A percentile compares a stretch with the other conserved stretches of the same genome.
Evolutionary conservation across 1,284 basidiomycete species (phyloP).

Genomic region (Ceratobasidium sp.): DNA sequence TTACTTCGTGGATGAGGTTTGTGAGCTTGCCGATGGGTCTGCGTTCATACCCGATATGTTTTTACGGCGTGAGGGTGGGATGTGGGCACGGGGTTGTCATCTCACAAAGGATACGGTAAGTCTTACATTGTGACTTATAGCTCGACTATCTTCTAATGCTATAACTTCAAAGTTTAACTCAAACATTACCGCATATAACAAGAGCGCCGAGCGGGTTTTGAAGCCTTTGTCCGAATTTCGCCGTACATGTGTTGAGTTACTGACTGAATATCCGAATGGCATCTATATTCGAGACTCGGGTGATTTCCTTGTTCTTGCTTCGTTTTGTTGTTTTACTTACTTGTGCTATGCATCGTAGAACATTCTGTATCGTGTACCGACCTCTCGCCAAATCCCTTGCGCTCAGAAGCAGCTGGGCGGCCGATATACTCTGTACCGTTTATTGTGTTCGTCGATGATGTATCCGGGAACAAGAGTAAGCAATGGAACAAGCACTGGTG

Average conservation of each 20-base stretch:
- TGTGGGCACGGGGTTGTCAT: conserved; percentile 18
- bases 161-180: background rate
- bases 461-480: conserved; percentile 43
- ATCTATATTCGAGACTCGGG: background rate
- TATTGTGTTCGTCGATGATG: conserved; percentile 42
- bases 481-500: conserved; percentile 45
- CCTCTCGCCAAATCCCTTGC: background rate
- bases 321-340: background rate
- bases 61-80: background rate
- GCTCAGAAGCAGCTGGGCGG: conserved; percentile 8
- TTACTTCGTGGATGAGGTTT: conserved; percentile 21
- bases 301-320: background rate
- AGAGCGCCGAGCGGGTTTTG: background rate
- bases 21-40: background rate
- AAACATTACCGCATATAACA: background rate
- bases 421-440: conserved; percentile 34
- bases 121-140: too few relatives aligned
- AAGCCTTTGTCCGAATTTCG: background rate
- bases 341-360: background rate
- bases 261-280: background rate
- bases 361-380: background rate
- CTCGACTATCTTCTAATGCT: too few relatives aligned
- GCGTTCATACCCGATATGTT: conserved; percentile 17
- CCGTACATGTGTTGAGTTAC: background rate
- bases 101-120: background rate